Conservation (phyloP, 2,329 filamentous ascomycete genomes). For the Cordyceps militaris region DNA sequence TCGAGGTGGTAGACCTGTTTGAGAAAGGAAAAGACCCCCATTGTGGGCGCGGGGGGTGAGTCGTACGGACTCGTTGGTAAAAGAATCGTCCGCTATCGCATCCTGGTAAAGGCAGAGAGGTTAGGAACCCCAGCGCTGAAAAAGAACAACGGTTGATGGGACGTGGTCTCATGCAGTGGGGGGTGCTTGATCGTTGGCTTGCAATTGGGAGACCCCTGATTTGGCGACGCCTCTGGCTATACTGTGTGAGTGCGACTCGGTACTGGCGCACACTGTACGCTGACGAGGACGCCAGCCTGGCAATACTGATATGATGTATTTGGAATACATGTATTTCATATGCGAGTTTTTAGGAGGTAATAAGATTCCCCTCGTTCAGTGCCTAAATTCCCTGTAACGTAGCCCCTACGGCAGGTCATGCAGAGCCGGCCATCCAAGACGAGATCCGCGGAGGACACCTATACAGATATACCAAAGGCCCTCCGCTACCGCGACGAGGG, state of each 20-base stretch:
- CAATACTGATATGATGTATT: too few relatives aligned
- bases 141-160: not conserved
- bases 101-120: not conserved
- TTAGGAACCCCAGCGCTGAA: not conserved
- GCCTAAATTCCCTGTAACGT: too few relatives aligned
- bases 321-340: too few relatives aligned
- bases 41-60: constrained; percentile 17
- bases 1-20: constrained; percentile 56
- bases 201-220: constrained; percentile 13
- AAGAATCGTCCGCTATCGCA: not conserved
- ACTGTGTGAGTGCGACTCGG: not conserved
- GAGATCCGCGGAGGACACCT: too few relatives aligned
- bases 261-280: not conserved
- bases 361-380: too few relatives aligned
- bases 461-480: too few relatives aligned
- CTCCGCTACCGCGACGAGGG: too few relatives aligned
- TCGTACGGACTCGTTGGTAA: not conserved
- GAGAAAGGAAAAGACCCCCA: constrained; percentile 38
- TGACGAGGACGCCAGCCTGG: not conserved
- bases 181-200: too few relatives aligned
- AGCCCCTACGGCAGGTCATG: too few relatives aligned
- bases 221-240: not conserved
- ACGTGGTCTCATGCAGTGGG: not conserved
- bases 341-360: too few relatives aligned
- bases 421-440: too few relatives aligned